Evolutionary conservation across 1,139 yeast genomes (phyloP), one percentile per base, ranked within the genome.

Genomic region (Candida glucosophila): DNA sequence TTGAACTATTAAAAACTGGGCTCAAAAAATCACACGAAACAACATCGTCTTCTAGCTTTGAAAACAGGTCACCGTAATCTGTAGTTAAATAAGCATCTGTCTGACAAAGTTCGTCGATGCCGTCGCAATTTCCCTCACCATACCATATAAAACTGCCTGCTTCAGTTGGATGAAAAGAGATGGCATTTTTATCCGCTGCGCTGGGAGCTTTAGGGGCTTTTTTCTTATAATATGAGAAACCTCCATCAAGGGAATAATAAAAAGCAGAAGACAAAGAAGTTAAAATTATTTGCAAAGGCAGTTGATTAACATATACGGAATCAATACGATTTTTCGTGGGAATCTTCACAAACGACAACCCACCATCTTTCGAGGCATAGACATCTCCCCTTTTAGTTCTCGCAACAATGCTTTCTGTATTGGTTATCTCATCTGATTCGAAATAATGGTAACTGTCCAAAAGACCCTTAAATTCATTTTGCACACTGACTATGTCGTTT

Each of bases 301-400:
- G 67, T 33, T 60, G 67, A 28, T 92, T 90, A 26, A 74, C 62
- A 25, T 65, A 62, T 20, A 79, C 65, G 5, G 69, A 72, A 4
- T 64, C 36, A 22, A 83, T 62, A 13, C 66, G 58, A 12, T 68
- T 77, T 20, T 56, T 54, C 4, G 68, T 45, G 2, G 58, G 67
- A 13, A 71, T 60, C 33, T 57, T 55, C 10, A 59, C 58, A 56
- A 88, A 78, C 1, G 52, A 50, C 3, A 58, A 46, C 12, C 97
- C 97, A 24, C 92, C 93, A 51, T 86, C 77, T 42, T 75, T 80
- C 1, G 95, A 81, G 9, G 83, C 65, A 39, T 55, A 77, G 2
- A 76, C 62, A 6, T 59, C 53, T 19, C 70, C 63, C 18, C 59
- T 53, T 14, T 54, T 49, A 1, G 90, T 79, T 28, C 68, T 62